These are phyloP conservation scores for Fistulifera solaris DNA, from an alignment of 108 stramenopile species.

Conservation along the genomic window DNA sequence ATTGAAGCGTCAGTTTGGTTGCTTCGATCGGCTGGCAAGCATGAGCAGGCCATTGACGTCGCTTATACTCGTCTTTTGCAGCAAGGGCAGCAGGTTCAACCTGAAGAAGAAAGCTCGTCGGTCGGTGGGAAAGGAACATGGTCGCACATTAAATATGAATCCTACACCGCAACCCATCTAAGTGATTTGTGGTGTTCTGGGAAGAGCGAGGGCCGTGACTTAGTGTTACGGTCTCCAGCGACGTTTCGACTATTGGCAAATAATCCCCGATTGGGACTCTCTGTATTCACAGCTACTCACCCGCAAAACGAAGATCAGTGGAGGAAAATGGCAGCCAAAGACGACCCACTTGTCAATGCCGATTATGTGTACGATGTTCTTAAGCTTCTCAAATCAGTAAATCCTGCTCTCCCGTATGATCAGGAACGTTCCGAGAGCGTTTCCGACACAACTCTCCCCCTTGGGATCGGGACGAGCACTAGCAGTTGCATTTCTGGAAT, in stretches of 20 bases:
- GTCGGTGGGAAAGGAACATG: conserved; percentile 25
- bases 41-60: conserved; percentile 65
- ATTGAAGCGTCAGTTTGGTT: conserved; percentile 81
- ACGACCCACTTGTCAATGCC: conserved; percentile 63
- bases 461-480: conserved; percentile 71
- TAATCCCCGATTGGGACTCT: conserved; percentile 71
- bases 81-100: conserved; percentile 12
- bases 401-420: conserved; percentile 22
- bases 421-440: conserved; percentile 1
- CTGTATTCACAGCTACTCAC: conserved; percentile 72
- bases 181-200: conserved; percentile 71
- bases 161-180: conserved; percentile 75
- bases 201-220: conserved; percentile 41
- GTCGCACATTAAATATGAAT: conserved; percentile 83
- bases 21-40: conserved; percentile 66
- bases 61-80: conserved; percentile 41
- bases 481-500: conserved; percentile 72
- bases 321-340: conserved; percentile 35
- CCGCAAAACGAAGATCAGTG: conserved; percentile 72
- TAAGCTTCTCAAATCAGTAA: conserved; percentile 55
- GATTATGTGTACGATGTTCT: conserved; percentile 55
- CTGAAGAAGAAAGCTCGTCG: background rate
- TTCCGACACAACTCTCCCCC: conserved; percentile 31
- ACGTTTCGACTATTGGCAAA: conserved; percentile 58
- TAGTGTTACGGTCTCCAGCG: conserved; percentile 57